Conservation (phyloP, 2,329 filamentous ascomycete genomes). For the Aschersonia sp. region DNA sequence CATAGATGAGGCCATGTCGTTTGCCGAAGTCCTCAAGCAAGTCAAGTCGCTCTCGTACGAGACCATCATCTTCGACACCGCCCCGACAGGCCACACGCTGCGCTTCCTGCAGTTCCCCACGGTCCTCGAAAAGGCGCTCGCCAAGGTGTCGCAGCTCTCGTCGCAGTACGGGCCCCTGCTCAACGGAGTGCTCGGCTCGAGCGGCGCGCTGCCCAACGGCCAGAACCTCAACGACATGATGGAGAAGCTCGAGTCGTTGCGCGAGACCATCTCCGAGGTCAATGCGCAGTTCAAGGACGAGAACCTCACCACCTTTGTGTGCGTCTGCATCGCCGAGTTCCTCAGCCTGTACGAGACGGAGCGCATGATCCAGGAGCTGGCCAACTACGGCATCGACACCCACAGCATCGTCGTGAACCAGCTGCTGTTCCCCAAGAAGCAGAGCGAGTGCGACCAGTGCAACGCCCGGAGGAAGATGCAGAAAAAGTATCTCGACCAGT, state of each 20-base stretch:
- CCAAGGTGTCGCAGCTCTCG: constrained; percentile 88
- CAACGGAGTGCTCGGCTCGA: constrained; percentile 77
- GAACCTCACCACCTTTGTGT: constrained; percentile 90
- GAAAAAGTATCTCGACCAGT: constrained; percentile 97
- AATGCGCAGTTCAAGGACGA: constrained; percentile 98
- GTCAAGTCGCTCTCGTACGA: constrained; percentile 98
- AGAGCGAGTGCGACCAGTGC: constrained; percentile 85
- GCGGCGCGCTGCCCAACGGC: constrained; percentile 67
- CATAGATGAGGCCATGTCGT: constrained; percentile 99
- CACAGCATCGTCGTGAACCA: constrained; percentile 98
- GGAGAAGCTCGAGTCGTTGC: constrained; percentile 84
- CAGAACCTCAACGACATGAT: constrained; percentile 85
- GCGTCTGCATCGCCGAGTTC: constrained; percentile 97
- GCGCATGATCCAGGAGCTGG: constrained; percentile 97
- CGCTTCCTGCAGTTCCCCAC: constrained; percentile 98
- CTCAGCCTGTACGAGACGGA: constrained; percentile 95
- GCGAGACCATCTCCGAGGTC: constrained; percentile 87
- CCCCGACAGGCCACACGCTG: constrained; percentile 92
- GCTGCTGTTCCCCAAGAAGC: constrained; percentile 77
- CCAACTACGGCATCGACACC: constrained; percentile 86
- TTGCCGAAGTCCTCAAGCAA: constrained; percentile 97
- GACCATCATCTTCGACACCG: constrained; percentile 97
- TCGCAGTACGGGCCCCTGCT: constrained; percentile 91
- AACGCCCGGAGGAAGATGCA: constrained; percentile 94
- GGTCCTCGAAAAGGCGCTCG: constrained; percentile 95